Evolutionary conservation across 1,284 basidiomycete species (phyloP), one percentile per base, ranked within the genome.

Genomic region (Ceratobasidium sp.): DNA sequence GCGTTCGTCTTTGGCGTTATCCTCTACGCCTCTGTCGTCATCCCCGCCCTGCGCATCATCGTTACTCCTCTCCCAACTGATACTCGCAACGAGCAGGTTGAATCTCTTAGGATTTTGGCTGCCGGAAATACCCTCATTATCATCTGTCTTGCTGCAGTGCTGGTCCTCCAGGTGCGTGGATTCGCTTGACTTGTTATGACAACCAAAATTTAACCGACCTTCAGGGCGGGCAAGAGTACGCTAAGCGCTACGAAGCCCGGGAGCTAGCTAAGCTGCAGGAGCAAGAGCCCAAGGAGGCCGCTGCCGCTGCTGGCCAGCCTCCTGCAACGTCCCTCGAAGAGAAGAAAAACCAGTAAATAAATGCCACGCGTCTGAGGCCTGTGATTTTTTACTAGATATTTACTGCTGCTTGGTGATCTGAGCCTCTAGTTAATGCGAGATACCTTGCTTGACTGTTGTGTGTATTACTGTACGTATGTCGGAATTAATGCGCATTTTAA

Each of bases 211-310:
- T 61, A 39, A 42, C 28, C 63, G 60, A 33, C 64, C 80, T 65
- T 80, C 85, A 96, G 92, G 91, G 89, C 69, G 95, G 95, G 39
- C 94, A 96, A 82, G 94, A 94, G 85, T 96, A 93, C 83, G 93
- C 94, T 45, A 86, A 87, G 79, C 89, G 92, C 39, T 79, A 88
- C 64, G 94, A 95, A 82, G 87, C 85, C 73, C 88, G 85, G 78
- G 89, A 90, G 79, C 81, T 90, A 79, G 87, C 87, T 45, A 87
- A 85, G 78, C 77, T 88, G 64, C 86, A 88, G 77, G 83, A 81
- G 75, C 81, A 80, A 68, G 81, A 83, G 65, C 60, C 78, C 79
- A 63, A 79, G 54, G 76, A 71, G 49, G 66, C 53, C 28, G 78
- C 73, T 37, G 42, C 76, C 26, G 66, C 42, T 67, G 75, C 54